These are phyloP conservation scores for Diaporthe eres DNA, from an alignment of 2,329 filamentous ascomycete genomes.

Conservation along the genomic window DNA sequence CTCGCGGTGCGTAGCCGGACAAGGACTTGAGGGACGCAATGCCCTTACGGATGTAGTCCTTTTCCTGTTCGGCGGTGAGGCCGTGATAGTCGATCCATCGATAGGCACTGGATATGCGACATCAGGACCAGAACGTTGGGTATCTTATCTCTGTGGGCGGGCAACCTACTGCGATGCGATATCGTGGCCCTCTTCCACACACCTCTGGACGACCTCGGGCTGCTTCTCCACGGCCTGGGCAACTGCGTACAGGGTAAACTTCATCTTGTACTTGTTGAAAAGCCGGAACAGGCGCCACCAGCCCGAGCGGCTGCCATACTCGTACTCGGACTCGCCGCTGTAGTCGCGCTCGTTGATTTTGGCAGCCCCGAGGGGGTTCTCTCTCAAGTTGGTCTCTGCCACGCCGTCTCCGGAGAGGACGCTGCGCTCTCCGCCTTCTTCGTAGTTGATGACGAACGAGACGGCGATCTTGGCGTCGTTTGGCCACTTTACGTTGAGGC, in stretches of 20 bases:
- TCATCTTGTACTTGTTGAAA: constrained; percentile 63
- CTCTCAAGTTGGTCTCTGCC: constrained; percentile 55
- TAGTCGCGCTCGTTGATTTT: constrained; percentile 59
- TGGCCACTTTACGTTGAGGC: constrained; percentile 56
- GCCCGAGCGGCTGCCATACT: constrained; percentile 64
- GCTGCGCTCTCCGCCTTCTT: constrained; percentile 56
- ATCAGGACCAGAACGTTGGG: background rate
- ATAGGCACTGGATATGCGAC: constrained; percentile 51
- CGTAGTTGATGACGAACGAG: constrained; percentile 62
- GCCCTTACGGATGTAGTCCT: constrained; percentile 60
- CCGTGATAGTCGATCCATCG: constrained; percentile 66
- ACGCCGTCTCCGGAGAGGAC: constrained; percentile 56
- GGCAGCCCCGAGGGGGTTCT: constrained; percentile 54
- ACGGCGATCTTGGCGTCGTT: constrained; percentile 59
- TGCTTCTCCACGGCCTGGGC: constrained; percentile 63
- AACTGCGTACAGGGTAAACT: constrained; percentile 66
- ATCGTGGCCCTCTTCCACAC: constrained; percentile 64
- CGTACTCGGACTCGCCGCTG: constrained; percentile 64
- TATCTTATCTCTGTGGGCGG: background rate
- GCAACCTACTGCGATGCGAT: constrained; percentile 57
- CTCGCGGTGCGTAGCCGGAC: constrained; percentile 61
- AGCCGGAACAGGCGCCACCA: constrained; percentile 65
- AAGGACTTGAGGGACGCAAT: constrained; percentile 58
- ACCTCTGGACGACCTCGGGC: constrained; percentile 61
- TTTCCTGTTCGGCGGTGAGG: constrained; percentile 60